A percentile compares a stretch with the other conserved stretches of the same genome.
Evolutionary conservation across 2,329 filamentous ascomycete species (phyloP).

Genomic region (Xylaria sp.): DNA sequence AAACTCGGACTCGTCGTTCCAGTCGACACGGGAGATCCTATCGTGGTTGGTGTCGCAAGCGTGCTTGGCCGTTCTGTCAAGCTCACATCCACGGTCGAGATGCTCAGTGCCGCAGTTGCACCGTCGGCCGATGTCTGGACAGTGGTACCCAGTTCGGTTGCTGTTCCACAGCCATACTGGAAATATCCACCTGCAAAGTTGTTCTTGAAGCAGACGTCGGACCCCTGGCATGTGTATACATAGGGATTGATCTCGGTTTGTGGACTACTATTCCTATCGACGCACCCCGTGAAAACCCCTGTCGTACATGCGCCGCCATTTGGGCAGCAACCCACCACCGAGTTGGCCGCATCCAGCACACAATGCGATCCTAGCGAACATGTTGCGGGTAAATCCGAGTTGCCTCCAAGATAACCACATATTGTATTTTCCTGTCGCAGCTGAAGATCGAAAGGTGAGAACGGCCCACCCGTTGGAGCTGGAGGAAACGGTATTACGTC

Average conservation of each 20-base stretch:
- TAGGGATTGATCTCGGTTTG: slow-evolving; percentile 66
- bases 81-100: slow-evolving; percentile 55
- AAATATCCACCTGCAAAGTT: slow-evolving; percentile 65
- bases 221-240: slow-evolving; percentile 64
- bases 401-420: slow-evolving; percentile 67
- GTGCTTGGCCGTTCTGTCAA: slow-evolving; percentile 55
- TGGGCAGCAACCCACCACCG: slow-evolving; percentile 67
- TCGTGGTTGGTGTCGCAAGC: slow-evolving; percentile 56
- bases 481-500: slow-evolving; percentile 56
- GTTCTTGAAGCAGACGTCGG: slow-evolving; percentile 66
- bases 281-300: slow-evolving; percentile 68
- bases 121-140: slow-evolving; percentile 61
- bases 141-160: slow-evolving; percentile 59
- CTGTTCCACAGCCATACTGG: slow-evolving; percentile 67
- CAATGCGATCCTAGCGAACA: slow-evolving; percentile 69
- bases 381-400: slow-evolving; percentile 64
- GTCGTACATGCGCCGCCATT: slow-evolving; percentile 62
- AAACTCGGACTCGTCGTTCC: slow-evolving; percentile 41
- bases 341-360: slow-evolving; percentile 61
- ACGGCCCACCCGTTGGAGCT: slow-evolving; percentile 56
- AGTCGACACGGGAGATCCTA: slow-evolving; percentile 50
- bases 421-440: slow-evolving; percentile 63
- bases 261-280: slow-evolving; percentile 62
- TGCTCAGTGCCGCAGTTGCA: slow-evolving; percentile 49
- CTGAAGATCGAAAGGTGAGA: slow-evolving; percentile 51